Base-by-base conservation (phyloP, 1,284 basidiomycete species). In the Ceratobasidium sp. region DNA sequence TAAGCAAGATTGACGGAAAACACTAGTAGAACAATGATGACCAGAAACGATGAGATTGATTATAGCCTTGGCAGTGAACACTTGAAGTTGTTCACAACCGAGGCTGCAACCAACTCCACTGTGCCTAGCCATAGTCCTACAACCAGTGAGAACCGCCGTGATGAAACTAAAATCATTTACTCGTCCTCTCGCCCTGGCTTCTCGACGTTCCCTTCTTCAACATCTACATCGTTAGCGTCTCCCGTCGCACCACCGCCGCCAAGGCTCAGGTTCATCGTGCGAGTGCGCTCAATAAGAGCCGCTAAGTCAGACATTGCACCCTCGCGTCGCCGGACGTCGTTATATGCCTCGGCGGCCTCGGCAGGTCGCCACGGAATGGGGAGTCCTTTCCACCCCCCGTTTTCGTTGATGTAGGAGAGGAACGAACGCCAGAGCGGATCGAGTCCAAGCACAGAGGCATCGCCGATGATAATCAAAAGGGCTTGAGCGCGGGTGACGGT, bases 401-500 rank as follows among this genome's bases (percentile, higher is more conserved):
- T 82, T 14, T 77, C 47, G 75, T 86, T 79, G 51, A 89, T 80
- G 75, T 87, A 88, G 78, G 88, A 87, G 47, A 90, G 77, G 82
- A 89, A 89, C 0, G 81, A 80, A 1, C 87, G 81, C 88, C 88
- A 89, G 0, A 88, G 78, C 0, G 84, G 84, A 75, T 87, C 86
- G 1, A 87, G 82, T 5, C 86, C 86, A 3, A 90, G 83, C 31
- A 89, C 84, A 0, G 81, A 80, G 0, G 88, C 85, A 75, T 90
- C 87, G 1, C 89, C 89, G 53, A 91, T 80, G 67, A 90, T 81
- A 73, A 90, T 86, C 1, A 91, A 83, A 0, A 90, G 82, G 0
- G 89, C 86, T 78, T 90, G 84, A 0, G 89, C 88, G 17, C 89
- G 86, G 0, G 89, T 89, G 14, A 90, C 82, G 0, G 88, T 87